A percentile compares a stretch with the other conserved stretches of the same genome.
phyloP scores from a whole-genome alignment of 257 asterid genomes.

The Fraxinus cuspidata region DNA sequence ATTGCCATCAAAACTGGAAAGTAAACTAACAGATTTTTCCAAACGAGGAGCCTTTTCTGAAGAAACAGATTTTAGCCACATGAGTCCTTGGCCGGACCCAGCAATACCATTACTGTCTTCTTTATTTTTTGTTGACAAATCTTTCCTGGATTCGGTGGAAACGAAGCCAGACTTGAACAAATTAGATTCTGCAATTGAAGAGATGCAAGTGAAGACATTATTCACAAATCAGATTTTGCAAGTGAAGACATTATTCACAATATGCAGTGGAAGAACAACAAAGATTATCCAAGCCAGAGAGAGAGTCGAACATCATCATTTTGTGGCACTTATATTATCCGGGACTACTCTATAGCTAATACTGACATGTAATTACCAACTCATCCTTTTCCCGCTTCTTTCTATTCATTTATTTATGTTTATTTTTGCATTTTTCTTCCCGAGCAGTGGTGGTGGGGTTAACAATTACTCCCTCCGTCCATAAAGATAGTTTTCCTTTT shows the following conservation, averaged over 20 bases:
- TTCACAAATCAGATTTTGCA: background rate
- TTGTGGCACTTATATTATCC: background rate
- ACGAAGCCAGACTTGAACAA: slow-evolving; percentile 42
- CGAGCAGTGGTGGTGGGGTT: too few relatives aligned
- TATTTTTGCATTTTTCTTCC: too few relatives aligned
- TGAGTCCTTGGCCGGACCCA: slow-evolving; percentile 61
- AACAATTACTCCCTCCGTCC: too few relatives aligned
- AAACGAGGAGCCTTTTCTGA: slow-evolving; percentile 54
- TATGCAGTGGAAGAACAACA: background rate
- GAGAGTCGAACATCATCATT: too few relatives aligned
- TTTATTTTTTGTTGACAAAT: slow-evolving; percentile 42
- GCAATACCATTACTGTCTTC: slow-evolving; percentile 53
- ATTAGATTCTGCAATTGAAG: slow-evolving; percentile 54
- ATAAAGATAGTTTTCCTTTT: too few relatives aligned
- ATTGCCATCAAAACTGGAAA: slow-evolving; percentile 44
- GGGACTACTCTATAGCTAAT: background rate
- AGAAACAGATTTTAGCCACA: slow-evolving; percentile 59
- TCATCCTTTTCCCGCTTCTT: too few relatives aligned
- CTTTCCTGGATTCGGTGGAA: slow-evolving; percentile 47
- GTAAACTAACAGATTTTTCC: slow-evolving; percentile 47
- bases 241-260: slow-evolving; percentile 8
- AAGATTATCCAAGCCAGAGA: background rate
- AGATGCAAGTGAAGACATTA: slow-evolving; percentile 1
- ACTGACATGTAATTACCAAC: too few relatives aligned
- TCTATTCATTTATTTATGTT: too few relatives aligned